phyloP scores from a whole-genome alignment of 768 basidiomycete genomes.

The Phanerochaete carnosa region DNA sequence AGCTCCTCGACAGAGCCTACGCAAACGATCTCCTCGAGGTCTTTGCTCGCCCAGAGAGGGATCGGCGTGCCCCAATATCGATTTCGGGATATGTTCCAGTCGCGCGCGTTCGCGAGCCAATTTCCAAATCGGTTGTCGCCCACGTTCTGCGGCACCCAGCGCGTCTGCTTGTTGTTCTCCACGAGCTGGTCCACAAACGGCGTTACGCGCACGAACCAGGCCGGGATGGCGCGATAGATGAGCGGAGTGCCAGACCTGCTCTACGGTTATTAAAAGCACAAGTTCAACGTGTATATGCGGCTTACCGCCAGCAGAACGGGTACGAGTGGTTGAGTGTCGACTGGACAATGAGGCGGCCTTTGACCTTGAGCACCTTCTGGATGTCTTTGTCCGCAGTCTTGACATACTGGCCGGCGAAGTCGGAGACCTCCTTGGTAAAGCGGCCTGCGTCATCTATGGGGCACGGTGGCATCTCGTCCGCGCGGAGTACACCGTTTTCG shows the following conservation, averaged over 20 bases:
- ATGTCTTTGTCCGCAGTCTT: slow-evolving; percentile 97
- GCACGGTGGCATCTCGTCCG: slow-evolving; percentile 94
- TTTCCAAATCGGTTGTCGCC: slow-evolving; percentile 94
- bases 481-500: slow-evolving; percentile 73
- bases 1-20: slow-evolving; percentile 87
- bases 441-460: slow-evolving; percentile 88
- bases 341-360: slow-evolving; percentile 85
- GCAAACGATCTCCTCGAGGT: slow-evolving; percentile 87
- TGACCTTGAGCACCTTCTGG: slow-evolving; percentile 83
- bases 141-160: slow-evolving; percentile 93
- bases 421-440: slow-evolving; percentile 87
- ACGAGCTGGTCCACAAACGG: slow-evolving; percentile 85
- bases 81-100: slow-evolving; percentile 99
- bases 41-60: slow-evolving; percentile 94
- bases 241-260: slow-evolving; percentile 89
- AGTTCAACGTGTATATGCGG: neutral
- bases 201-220: slow-evolving; percentile 92
- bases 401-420: slow-evolving; percentile 84
- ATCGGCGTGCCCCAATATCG: slow-evolving; percentile 99
- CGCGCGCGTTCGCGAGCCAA: slow-evolving; percentile 97
- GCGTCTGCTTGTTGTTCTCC: slow-evolving; percentile 82
- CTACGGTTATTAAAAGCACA: neutral
- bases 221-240: slow-evolving; percentile 93
- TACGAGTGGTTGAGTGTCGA: slow-evolving; percentile 87
- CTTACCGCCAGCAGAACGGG: slow-evolving; percentile 95